Conservation (phyloP, 306 rosid genomes). For the Vigna reflexopilosa region DNA sequence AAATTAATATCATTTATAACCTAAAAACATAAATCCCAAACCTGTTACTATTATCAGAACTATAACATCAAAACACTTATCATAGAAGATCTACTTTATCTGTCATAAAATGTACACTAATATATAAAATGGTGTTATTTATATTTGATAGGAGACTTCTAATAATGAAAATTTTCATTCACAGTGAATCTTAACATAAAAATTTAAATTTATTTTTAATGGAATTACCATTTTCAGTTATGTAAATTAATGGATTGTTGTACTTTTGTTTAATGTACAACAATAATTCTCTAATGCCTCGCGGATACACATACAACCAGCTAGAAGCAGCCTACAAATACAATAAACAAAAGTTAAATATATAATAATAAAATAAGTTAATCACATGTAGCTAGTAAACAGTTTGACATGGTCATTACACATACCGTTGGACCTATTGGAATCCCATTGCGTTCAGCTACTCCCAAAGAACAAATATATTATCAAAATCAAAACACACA, state of each 20-base stretch:
- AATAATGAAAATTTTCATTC: too few relatives aligned
- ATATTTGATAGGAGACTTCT: too few relatives aligned
- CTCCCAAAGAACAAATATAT: neutral
- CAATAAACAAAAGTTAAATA: neutral
- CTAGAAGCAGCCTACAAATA: slow-evolving; percentile 56
- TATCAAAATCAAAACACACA: neutral
- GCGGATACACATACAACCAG: slow-evolving; percentile 59
- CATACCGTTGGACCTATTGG: slow-evolving; percentile 60
- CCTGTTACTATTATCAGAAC: too few relatives aligned
- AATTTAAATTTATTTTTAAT: too few relatives aligned
- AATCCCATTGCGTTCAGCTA: slow-evolving; percentile 52
- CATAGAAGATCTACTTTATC: too few relatives aligned
- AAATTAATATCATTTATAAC: too few relatives aligned
- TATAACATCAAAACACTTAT: too few relatives aligned
- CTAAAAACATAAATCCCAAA: too few relatives aligned
- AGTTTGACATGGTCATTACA: neutral
- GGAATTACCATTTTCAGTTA: slow-evolving; percentile 66
- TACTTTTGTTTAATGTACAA: slow-evolving; percentile 54
- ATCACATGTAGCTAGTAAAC: neutral
- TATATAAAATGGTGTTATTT: too few relatives aligned
- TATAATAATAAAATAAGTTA: neutral
- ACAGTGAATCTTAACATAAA: too few relatives aligned
- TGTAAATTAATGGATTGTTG: slow-evolving; percentile 60
- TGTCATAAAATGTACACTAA: too few relatives aligned
- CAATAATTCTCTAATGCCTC: slow-evolving; percentile 55